Conservation (phyloP, 345 rosid genomes). For the Populus davidiana region DNA sequence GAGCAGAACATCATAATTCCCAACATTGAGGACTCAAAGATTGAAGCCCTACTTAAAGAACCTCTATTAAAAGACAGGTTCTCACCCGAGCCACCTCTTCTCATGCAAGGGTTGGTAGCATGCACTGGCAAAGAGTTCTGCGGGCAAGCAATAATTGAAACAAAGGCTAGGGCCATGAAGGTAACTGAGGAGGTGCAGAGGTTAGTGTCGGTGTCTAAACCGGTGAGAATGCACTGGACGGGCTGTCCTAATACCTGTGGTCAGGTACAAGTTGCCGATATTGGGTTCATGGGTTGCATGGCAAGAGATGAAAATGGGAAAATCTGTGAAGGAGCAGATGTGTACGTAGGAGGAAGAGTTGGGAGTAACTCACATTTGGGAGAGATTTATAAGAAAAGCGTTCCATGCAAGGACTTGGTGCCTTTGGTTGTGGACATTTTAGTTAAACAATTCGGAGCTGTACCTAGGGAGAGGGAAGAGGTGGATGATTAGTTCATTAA, state of each 20-base stretch:
- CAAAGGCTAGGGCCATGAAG: conserved; percentile 79
- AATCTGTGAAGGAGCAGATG: conserved; percentile 72
- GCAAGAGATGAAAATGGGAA: conserved; percentile 80
- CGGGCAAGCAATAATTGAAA: conserved; percentile 92
- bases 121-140: conserved; percentile 95
- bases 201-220: conserved; percentile 56
- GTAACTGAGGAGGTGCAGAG: conserved; percentile 83
- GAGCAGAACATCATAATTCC: conserved; percentile 93
- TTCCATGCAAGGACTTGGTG: conserved; percentile 81
- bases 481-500: conserved; percentile 41
- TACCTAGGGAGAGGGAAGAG: conserved; percentile 81
- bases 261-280: conserved; percentile 92
- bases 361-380: conserved; percentile 91
- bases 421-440: conserved; percentile 75
- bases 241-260: conserved; percentile 94
- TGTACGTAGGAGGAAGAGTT: conserved; percentile 76
- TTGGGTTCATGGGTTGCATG: conserved; percentile 95
- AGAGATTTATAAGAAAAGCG: conserved; percentile 65
- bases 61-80: conserved; percentile 52
- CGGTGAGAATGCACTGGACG: conserved; percentile 95
- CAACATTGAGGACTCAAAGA: conserved; percentile 64
- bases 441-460: conserved; percentile 76
- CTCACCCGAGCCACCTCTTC: conserved; percentile 71
- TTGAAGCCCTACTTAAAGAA: conserved; percentile 64
- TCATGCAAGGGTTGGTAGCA: conserved; percentile 84